Percentiles rank a stretch among this genome's conserved stretches.
These are phyloP conservation scores for Stagonosporopsis cucurbitacearum DNA, from an alignment of 2,329 filamentous ascomycete genomes.

Conservation along the genomic window DNA sequence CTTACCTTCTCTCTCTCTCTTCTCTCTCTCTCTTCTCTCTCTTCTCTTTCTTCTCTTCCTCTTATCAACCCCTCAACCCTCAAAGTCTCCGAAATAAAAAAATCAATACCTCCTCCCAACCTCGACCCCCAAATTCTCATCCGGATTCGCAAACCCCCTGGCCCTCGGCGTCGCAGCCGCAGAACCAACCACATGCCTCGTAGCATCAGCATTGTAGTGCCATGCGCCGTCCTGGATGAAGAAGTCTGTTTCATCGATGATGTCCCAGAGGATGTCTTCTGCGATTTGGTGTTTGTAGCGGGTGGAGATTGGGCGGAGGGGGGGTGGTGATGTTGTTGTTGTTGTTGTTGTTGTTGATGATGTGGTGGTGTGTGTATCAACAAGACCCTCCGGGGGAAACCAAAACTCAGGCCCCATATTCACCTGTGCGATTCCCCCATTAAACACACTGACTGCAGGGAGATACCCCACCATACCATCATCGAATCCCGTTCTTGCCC, in stretches of 20 bases:
- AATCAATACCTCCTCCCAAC: constrained; percentile 44
- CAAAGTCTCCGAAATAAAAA: too few relatives aligned
- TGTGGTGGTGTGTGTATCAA: neutral
- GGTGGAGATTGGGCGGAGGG: constrained; percentile 70
- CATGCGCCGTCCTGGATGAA: constrained; percentile 72
- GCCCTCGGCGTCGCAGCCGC: constrained; percentile 45
- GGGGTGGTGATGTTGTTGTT: constrained; percentile 1
- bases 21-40: too few relatives aligned
- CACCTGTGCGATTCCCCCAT: constrained; percentile 86
- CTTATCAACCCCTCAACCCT: too few relatives aligned
- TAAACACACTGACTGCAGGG: constrained; percentile 89
- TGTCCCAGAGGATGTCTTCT: constrained; percentile 90
- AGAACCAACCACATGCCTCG: constrained; percentile 40
- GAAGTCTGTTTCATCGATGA: constrained; percentile 93
- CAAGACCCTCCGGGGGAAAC: constrained; percentile 74
- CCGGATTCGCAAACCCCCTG: constrained; percentile 46
- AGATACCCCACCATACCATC: constrained; percentile 97
- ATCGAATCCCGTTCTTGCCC: constrained; percentile 84
- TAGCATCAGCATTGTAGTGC: constrained; percentile 47
- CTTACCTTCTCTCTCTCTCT: neutral
- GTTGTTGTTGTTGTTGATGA: too few relatives aligned
- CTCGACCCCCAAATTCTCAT: constrained; percentile 48
- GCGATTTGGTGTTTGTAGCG: constrained; percentile 92
- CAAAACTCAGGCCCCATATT: constrained; percentile 96
- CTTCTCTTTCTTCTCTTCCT: too few relatives aligned